Evolutionary conservation across 768 basidiomycete genomes (phyloP), one percentile per base, ranked within the genome.

Genomic region (Mycena haematopus): DNA sequence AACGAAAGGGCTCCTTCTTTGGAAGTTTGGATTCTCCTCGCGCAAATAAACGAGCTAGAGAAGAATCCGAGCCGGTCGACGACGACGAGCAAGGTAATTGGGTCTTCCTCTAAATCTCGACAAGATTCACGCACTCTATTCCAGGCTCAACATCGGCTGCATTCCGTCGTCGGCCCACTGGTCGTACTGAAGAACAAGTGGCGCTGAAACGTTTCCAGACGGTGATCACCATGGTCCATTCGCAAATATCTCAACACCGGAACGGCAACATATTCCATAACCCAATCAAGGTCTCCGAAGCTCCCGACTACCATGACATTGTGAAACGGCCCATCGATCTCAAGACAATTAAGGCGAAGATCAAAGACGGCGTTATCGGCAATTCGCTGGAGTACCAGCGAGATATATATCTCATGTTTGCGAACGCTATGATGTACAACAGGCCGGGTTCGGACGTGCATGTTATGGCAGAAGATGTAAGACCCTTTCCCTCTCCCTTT

Each of bases 361-460:
- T 96, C 60, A 92, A 91, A 69, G 93, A 96, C 68, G 94, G 94
- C 0, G 65, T 84, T 2, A 94, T 97, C 50, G 78, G 84, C 5
- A 93, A 85, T 67, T 91, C 93, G 1, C 81, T 90, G 33, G 95
- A 98, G 72, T 97, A 90, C 70, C 91, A 96, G 72, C 82, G 94
- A 65, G 96, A 97, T 69, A 85, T 96, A 11, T 90, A 87, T 71
- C 80, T 97, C 65, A 96, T 98, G 90, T 96, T 97, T 75, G 92
- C 94, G 9, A 98, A 99, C 74, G 93, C 96, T 6, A 90, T 96
- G 87, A 94, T 98, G 91, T 99, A 95, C 74, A 99, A 99, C 67
- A 80, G 89, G 50, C 91, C 93, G 1, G 87, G 86, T 5, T 91
- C 90, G 17, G 92, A 93, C 71, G 89, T 96, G n/a, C 87, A 89